These are phyloP conservation scores for Ilyonectria robusta DNA, from an alignment of 2,329 filamentous ascomycete genomes.

Conservation along the genomic window DNA sequence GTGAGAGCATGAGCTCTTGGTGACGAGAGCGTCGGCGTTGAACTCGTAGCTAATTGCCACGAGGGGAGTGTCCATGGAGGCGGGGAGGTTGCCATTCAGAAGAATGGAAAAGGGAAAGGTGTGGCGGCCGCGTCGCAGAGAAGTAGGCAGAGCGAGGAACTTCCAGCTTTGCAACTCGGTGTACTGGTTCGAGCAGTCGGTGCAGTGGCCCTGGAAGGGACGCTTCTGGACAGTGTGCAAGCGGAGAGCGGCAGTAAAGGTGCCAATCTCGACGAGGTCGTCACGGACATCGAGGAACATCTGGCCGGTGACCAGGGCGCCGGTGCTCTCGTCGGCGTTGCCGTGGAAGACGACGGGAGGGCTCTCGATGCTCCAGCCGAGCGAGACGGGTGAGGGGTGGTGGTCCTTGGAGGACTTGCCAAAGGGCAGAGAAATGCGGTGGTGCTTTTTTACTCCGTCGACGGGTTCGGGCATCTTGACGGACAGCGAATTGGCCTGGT, in stretches of 20 bases:
- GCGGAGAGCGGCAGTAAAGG: slow-evolving; percentile 80
- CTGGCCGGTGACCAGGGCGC: slow-evolving; percentile 88
- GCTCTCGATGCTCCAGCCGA: slow-evolving; percentile 81
- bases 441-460: slow-evolving; percentile 59
- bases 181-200: slow-evolving; percentile 79
- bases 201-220: slow-evolving; percentile 84
- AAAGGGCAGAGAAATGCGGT: slow-evolving; percentile 59
- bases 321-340: slow-evolving; percentile 79
- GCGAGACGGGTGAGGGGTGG: slow-evolving; percentile 57
- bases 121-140: slow-evolving; percentile 72
- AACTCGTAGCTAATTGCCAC: slow-evolving; percentile 85
- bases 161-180: slow-evolving; percentile 85
- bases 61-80: slow-evolving; percentile 81
- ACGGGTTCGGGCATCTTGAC: slow-evolving; percentile 57
- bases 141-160: slow-evolving; percentile 74
- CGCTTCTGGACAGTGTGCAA: slow-evolving; percentile 83
- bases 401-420: slow-evolving; percentile 60
- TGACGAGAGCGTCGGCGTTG: slow-evolving; percentile 74
- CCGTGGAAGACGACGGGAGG: slow-evolving; percentile 90
- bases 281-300: slow-evolving; percentile 82
- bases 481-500: slow-evolving; percentile 46
- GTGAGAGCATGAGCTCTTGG: slow-evolving; percentile 64
- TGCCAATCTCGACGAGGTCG: slow-evolving; percentile 75
- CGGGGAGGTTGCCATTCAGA: slow-evolving; percentile 87
- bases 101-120: slow-evolving; percentile 91